Base-by-base conservation (phyloP, 2,329 filamentous ascomycete genomes). In the Torrubiella hemipterigena region DNA sequence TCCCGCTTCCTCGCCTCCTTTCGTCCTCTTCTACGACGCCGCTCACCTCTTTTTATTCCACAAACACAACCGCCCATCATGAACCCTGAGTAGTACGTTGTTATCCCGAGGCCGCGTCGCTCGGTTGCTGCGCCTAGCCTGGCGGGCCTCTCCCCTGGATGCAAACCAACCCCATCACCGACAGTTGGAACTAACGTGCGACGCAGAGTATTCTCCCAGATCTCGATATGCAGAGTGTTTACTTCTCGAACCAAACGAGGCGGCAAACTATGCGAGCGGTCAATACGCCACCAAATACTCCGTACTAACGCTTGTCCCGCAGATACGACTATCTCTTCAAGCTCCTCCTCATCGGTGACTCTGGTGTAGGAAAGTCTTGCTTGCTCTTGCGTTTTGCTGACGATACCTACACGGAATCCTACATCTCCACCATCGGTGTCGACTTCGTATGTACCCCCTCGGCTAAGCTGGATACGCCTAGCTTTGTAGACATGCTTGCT, bases 271-370 rank as follows among this genome's bases (percentile, higher is more conserved):
- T n/a, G n/a, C n/a, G n/a, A n/a, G n/a, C n/a, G n/a, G n/a, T n/a
- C n/a, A n/a, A n/a, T n/a, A n/a, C n/a, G n/a, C n/a, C n/a, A n/a
- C n/a, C n/a, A n/a, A n/a, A n/a, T n/a, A n/a, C n/a, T 38, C 35
- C 36, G 35, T 27, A 18, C 47, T 54, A 38, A 53, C 46, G 20
- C 31, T 14, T 34, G 33, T 31, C 25, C 33, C 33, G 32, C 55
- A 96, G 91, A 91, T 98, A 98, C 82, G 91, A 98, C 62, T 98
- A 98, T 64, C 86, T 98, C 55, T 98, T 98, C 79, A 98, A 98
- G 79, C 86, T 98, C 46, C 84, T 98, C 64, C 89, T 98, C 70
- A 98, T 98, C 77, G 91, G 91, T 65, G 91, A 98, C 63, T 98
- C 91, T 61, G 91, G 91, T 77, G 91, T 98, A 55, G 91, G 91